phyloP scores from a whole-genome alignment of 2,329 filamentous ascomycete genomes.

The Botrytis pseudocinerea region DNA sequence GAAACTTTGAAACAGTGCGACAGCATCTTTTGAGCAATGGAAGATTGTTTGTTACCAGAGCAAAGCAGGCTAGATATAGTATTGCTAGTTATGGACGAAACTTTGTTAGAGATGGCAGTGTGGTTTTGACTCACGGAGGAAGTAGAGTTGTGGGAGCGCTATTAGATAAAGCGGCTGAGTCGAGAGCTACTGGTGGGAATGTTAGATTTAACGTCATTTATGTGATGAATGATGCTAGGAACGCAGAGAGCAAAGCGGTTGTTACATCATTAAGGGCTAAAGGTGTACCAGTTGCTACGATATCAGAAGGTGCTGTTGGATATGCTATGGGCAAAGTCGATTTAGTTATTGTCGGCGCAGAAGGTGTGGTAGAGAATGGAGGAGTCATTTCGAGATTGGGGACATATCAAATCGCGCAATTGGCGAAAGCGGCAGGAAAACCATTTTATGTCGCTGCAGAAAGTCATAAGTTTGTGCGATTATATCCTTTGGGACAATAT shows the following conservation, averaged over 20 bases:
- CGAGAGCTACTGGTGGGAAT: slow-evolving; percentile 51
- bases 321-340: slow-evolving; percentile 77
- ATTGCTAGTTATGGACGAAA: slow-evolving; percentile 79
- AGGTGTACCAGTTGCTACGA: slow-evolving; percentile 80
- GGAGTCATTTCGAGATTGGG: slow-evolving; percentile 89
- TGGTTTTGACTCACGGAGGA: slow-evolving; percentile 88
- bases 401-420: slow-evolving; percentile 78
- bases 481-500: slow-evolving; percentile 79
- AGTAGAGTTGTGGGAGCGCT: slow-evolving; percentile 80
- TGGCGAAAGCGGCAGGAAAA: slow-evolving; percentile 66
- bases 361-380: slow-evolving; percentile 92
- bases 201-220: slow-evolving; percentile 84
- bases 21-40: slow-evolving; percentile 84
- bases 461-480: slow-evolving; percentile 92
- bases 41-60: slow-evolving; percentile 80
- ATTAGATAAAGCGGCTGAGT: slow-evolving; percentile 71
- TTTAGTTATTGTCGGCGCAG: slow-evolving; percentile 66
- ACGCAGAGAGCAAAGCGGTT: slow-evolving; percentile 66
- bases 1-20: slow-evolving; percentile 78
- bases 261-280: slow-evolving; percentile 69
- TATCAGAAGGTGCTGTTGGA: slow-evolving; percentile 73
- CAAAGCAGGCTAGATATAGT: slow-evolving; percentile 79
- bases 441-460: slow-evolving; percentile 91
- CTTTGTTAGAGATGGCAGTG: slow-evolving; percentile 75
- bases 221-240: slow-evolving; percentile 58